Evolutionary conservation across 1,284 basidiomycete genomes (phyloP), one percentile per base, ranked within the genome.

Genomic region (Apiotrichum veenhuisii): DNA sequence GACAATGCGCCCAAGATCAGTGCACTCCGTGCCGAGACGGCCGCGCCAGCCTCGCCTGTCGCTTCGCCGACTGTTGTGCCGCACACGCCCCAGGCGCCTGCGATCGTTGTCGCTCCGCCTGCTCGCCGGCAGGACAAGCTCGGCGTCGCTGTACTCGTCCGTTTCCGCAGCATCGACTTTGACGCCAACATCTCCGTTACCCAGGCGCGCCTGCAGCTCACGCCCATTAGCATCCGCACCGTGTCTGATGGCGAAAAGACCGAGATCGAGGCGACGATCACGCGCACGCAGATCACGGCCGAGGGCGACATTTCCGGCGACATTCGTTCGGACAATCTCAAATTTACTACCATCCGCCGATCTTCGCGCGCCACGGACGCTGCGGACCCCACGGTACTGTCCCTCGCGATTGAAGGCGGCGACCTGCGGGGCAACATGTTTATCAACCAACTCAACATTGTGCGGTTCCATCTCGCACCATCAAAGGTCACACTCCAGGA

Each of bases 401-500:
- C 88, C 61, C 79, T 94, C 50, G 81, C 80, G 14, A 83, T 94
- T 79, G 87, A 85, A 4, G 89, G 85, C 63, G 89, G 88, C 5
- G 80, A 85, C 36, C 71, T 92, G 59, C 80, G 84, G 51, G 82
- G 84, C 14, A 81, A 82, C 33, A 75, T 92, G 25, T 85, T 88
- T 68, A 87, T 90, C 15, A 89, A 90, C 58, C 85, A 86, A 66
- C 85, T 87, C 64, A 84, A 83, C 62, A 77, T 93, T 33, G 76
- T 92, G 27, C 83, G 87, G 55, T 91, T 92, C 73, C 83, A 86
- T 87, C 86, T 90, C 25, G 87, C 89, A 66, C 89, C 91, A 0
- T 75, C 91, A 30, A 80, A 83, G 55, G 82, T 92, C 50, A 83
- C 84, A 48, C 84, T 92, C 43, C 84, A 81, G 61, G 91, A 95